A percentile compares a stretch with the other conserved stretches of the same genome.
phyloP scores from a whole-genome alignment of 139 green algal genomes.

The Chlamydomonas schloesseri region DNA sequence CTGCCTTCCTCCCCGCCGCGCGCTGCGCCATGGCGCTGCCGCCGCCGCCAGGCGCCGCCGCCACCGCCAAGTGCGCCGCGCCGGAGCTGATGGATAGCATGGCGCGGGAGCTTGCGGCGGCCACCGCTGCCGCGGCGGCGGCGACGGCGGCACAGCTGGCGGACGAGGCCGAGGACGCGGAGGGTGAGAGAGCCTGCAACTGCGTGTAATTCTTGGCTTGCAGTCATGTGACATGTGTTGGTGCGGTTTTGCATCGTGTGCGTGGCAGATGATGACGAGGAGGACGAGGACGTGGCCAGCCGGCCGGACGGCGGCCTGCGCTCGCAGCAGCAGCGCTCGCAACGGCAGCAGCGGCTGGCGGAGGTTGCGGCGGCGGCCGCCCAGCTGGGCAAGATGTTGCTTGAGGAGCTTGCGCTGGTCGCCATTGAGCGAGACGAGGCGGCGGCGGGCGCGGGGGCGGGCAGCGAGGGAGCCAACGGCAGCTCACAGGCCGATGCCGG shows the following conservation, averaged over 20 bases:
- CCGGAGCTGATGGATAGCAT: constrained; percentile 7
- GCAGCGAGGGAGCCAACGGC: not conserved
- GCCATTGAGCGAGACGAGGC: too few species aligned
- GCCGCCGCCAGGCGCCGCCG: not conserved
- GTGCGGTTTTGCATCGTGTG: too few species aligned
- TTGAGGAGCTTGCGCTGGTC: constrained; percentile 16
- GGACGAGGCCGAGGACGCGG: not conserved
- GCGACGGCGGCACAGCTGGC: not conserved
- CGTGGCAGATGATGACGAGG: not conserved
- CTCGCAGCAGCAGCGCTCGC: not conserved
- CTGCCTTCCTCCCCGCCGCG: not conserved
- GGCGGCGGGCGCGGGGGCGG: not conserved
- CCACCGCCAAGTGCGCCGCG: constrained; percentile 12
- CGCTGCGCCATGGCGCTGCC: constrained; percentile 29
- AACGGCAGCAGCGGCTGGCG: not conserved
- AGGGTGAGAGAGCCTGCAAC: not conserved
- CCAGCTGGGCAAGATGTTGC: constrained; percentile 18
- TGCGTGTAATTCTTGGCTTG: too few species aligned
- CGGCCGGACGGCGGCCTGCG: too few species aligned
- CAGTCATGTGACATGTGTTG: too few species aligned
- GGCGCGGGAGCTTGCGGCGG: not conserved
- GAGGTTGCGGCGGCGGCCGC: too few species aligned
- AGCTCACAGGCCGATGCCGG: too few species aligned
- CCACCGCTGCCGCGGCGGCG: not conserved
- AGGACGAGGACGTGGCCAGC: not conserved